Base-by-base conservation (phyloP, 768 basidiomycete genomes). In the Coprinopsis marcescibilis region DNA sequence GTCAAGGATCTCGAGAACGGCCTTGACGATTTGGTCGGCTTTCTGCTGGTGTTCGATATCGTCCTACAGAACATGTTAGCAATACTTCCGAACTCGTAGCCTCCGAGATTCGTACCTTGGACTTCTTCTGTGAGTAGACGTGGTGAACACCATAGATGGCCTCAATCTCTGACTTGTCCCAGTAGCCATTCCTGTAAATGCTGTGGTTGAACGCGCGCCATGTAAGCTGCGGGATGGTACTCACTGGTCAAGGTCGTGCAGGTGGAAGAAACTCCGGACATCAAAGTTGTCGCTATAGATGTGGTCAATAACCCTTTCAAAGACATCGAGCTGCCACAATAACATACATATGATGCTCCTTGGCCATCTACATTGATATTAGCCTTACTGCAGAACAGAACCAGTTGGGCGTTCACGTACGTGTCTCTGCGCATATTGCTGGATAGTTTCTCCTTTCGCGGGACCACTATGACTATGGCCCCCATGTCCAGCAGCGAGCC, bases 111-210 rank as follows among this genome's bases (percentile, higher is more conserved):
- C 48, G 12, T 48, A 77, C 86, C 73, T 80, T 83, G 25, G 83
- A 88, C 65, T 85, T 79, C 67, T 84, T 84, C 70, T 83, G 83
- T 35, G 84, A 87, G 61, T 85, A 89, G 47, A 91, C 75, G 58
- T 97, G 94, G 63, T 96, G 92, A 6, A 97, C 85, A 44, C 95
- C 95, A 55, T 99, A 99, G 30, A 99, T 81, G 15, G 93, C 92
- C 64, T 96, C 87, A 50, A 99, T 86, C 63, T 99, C 95, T 45
- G 83, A 82, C 49, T 72, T 71, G 60, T 89, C 84, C 83, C 91
- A 91, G 44, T 76, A 57, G 0, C 89, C 89, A 58, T 98, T 81
- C 30, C 86, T 89, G 55, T 20, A 36, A n/a, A 40, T 20, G 52
- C 50, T 37, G 52, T 37, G 37, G 24, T 38, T 35, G n/a, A 17